Base-by-base conservation (phyloP, 1,284 basidiomycete species). In the Melanopsichium pennsylvanicum region DNA sequence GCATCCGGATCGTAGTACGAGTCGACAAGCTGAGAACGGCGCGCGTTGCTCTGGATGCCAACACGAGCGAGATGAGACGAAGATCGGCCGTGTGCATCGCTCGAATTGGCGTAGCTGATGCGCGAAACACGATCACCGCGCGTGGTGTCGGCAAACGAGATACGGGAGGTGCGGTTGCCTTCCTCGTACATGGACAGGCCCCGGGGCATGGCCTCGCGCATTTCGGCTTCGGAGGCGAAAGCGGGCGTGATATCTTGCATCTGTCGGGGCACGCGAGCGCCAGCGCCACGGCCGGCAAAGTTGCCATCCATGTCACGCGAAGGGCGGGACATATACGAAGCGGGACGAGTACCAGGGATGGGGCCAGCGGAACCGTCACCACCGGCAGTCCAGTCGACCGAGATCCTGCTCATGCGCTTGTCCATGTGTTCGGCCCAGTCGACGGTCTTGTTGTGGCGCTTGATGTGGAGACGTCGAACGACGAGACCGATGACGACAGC, bases 401-500 rank as follows among this genome's bases (percentile, higher is more conserved):
- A 78, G 52, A 78, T 75, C 32, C 75, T 62, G 49, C 59, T 67
- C 76, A 78, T 78, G 63, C 76, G 74, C 69, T 78, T 70, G 73
- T 78, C 76, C 74, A 78, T 75, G 55, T 75, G 66, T 19, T 78
- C 72, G 31, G 76, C 76, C 74, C 74, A 78, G 68, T 78, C 73
- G 40, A 72, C 76, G 32, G 72, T 75, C 70, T 78, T 78, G 74
- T 78, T 78, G 71, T 61, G 52, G 2, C 76, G 62, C 58, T 75
- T 76, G 59, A 78, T 74, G 75, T 78, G 76, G 52, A 76, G 62
- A 55, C 74, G 74, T 31, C 76, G 72, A 43, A 78, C 58, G 32
- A 34, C 60, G n/a, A 78, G 40, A 44, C 66, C 74, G 16, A 78
- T 16, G 15, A 56, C 58, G 41, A 70, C 62, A 37, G 60, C 59